Conservation (phyloP, 257 asterid genomes). For the Nicotiana undulata region DNA sequence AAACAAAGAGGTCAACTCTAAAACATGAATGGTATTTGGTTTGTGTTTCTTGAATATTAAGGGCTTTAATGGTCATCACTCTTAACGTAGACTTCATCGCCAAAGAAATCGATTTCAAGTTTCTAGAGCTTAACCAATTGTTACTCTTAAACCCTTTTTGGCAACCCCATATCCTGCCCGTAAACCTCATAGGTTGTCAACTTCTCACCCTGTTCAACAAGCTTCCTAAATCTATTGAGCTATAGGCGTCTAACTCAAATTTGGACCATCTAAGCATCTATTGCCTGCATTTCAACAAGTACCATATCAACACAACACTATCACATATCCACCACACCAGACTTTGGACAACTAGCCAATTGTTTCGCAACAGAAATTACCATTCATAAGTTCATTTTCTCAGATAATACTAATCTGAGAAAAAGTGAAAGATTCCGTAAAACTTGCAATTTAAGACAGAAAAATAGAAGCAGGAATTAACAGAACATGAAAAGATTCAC, state of each 20-base stretch:
- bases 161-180: neutral
- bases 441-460: neutral
- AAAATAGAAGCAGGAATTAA: neutral
- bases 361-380: neutral
- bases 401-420: neutral
- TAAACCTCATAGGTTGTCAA: neutral
- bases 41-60: neutral
- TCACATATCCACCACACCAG: neutral
- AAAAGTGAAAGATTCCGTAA: neutral
- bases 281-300: neutral
- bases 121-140: no score
- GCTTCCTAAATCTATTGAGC: neutral
- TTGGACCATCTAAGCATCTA: neutral
- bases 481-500: neutral
- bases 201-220: neutral
- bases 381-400: neutral
- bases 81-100: neutral
- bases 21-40: neutral
- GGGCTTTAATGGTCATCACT: neutral
- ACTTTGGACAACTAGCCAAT: neutral
- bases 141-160: neutral
- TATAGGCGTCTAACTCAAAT: neutral
- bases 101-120: no score
- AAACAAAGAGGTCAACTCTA: neutral
- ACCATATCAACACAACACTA: neutral